These are phyloP conservation scores for Peronospora destructor DNA, from an alignment of 352 stramenopile genomes.

Conservation along the genomic window DNA sequence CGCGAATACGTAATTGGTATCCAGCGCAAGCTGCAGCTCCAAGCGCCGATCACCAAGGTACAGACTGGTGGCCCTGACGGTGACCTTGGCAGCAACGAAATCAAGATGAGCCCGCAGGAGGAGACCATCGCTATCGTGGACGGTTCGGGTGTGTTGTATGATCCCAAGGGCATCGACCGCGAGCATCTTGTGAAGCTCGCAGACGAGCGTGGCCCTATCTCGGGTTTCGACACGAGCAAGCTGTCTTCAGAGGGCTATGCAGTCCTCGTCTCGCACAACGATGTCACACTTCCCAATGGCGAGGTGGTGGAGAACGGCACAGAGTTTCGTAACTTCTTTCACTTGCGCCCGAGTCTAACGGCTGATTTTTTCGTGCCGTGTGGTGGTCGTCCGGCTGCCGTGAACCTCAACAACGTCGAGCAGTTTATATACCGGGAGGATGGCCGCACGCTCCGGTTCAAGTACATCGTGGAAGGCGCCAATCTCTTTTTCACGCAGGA, in stretches of 20 bases:
- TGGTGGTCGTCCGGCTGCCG: constrained; percentile 91
- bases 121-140: constrained; percentile 94
- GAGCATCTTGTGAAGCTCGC: constrained; percentile 90
- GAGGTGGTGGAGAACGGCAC: constrained; percentile 89
- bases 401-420: constrained; percentile 93
- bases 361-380: constrained; percentile 96
- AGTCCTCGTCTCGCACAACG: constrained; percentile 66
- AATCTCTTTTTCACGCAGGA: constrained; percentile 97
- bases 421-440: constrained; percentile 79
- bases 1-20: constrained; percentile 94
- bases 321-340: constrained; percentile 95
- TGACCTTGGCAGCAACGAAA: constrained; percentile 96
- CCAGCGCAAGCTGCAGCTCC: constrained; percentile 85
- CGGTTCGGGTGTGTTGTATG: constrained; percentile 90
- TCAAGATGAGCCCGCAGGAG: constrained; percentile 94
- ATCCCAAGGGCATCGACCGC: constrained; percentile 91
- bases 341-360: constrained; percentile 88
- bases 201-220: constrained; percentile 82
- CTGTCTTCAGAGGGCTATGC: constrained; percentile 55
- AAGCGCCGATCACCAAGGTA: constrained; percentile 93
- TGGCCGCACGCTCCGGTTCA: constrained; percentile 79
- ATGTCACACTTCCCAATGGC: constrained; percentile 58
- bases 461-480: constrained; percentile 95
- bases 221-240: constrained; percentile 81
- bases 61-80: constrained; percentile 95